phyloP scores from a whole-genome alignment of 1,284 basidiomycete genomes.

The Naganishia sp. region DNA sequence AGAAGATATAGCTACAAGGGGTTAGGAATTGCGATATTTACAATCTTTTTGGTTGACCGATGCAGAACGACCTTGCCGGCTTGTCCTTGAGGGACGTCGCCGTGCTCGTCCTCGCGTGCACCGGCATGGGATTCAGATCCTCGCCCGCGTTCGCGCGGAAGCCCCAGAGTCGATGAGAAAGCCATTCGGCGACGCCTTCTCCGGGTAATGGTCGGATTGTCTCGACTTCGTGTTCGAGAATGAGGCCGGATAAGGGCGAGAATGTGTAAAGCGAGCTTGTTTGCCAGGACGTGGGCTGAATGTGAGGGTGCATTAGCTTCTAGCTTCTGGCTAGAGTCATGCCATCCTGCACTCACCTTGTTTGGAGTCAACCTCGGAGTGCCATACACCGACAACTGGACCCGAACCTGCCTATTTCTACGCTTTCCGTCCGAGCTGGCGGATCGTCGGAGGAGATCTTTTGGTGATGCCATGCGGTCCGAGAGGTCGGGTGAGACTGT shows the following conservation, averaged over 20 bases:
- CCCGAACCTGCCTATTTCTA: slow-evolving; percentile 48
- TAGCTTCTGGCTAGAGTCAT: too few relatives aligned
- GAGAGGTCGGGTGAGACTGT: slow-evolving; percentile 43
- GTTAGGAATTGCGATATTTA: slow-evolving; percentile 5
- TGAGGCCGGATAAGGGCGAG: slow-evolving; percentile 52
- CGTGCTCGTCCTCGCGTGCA: slow-evolving; percentile 13
- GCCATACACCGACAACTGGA: slow-evolving; percentile 45
- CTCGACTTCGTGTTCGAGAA: slow-evolving; percentile 52
- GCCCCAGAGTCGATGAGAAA: slow-evolving; percentile 46
- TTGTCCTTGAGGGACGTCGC: slow-evolving; percentile 17
- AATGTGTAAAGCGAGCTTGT: slow-evolving; percentile 54
- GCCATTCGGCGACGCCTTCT: slow-evolving; percentile 53
- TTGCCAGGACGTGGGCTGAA: slow-evolving; percentile 42
- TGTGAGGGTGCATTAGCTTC: slow-evolving; percentile 37
- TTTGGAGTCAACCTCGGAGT: slow-evolving; percentile 42
- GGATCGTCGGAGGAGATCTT: background rate
- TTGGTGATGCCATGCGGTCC: slow-evolving; percentile 6
- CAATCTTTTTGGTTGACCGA: slow-evolving; percentile 18
- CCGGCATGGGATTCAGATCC: slow-evolving; percentile 24
- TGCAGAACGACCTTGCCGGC: slow-evolving; percentile 7
- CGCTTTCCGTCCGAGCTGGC: slow-evolving; percentile 26
- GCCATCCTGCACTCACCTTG: slow-evolving; percentile 11
- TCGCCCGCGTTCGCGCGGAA: slow-evolving; percentile 34
- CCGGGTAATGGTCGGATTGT: slow-evolving; percentile 53
- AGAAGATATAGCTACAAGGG: slow-evolving; percentile 18